Evolutionary conservation across 2,329 filamentous ascomycete genomes (phyloP).

Genomic region (Fusarium xylarioides): DNA sequence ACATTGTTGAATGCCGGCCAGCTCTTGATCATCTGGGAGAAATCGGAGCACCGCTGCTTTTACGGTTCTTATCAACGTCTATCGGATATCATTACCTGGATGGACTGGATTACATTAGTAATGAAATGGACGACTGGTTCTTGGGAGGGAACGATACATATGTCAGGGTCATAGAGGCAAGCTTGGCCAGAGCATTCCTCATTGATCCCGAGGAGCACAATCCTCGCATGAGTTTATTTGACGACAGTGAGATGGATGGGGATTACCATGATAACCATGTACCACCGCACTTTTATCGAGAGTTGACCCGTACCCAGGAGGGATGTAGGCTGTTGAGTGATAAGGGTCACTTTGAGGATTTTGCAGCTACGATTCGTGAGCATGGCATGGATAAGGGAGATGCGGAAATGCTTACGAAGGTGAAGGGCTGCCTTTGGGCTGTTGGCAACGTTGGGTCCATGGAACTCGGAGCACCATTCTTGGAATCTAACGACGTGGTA

Average conservation of each 20-base stretch:
- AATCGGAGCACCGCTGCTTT: slow-evolving; percentile 89
- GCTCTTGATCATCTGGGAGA: slow-evolving; percentile 95
- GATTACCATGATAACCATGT: slow-evolving; percentile 73
- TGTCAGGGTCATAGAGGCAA: slow-evolving; percentile 93
- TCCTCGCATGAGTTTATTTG: slow-evolving; percentile 67
- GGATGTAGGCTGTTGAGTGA: slow-evolving; percentile 89
- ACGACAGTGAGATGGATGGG: slow-evolving; percentile 64
- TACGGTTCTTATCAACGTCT: slow-evolving; percentile 94
- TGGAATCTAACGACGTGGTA: slow-evolving; percentile 90
- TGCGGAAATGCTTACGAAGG: slow-evolving; percentile 84
- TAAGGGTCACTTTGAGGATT: slow-evolving; percentile 97
- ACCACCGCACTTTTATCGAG: slow-evolving; percentile 97
- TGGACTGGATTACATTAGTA: slow-evolving; percentile 96
- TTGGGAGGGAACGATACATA: slow-evolving; percentile 97
- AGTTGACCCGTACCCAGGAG: slow-evolving; percentile 90
- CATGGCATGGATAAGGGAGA: slow-evolving; percentile 88
- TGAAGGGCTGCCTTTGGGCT: slow-evolving; percentile 97
- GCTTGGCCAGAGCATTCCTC: slow-evolving; percentile 85
- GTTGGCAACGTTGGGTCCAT: slow-evolving; percentile 98
- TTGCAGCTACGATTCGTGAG: slow-evolving; percentile 86
- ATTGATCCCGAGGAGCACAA: slow-evolving; percentile 68
- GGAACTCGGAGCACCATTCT: slow-evolving; percentile 93
- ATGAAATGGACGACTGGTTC: slow-evolving; percentile 99
- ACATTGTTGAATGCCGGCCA: slow-evolving; percentile 94
- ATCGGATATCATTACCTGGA: slow-evolving; percentile 98